A percentile compares a stretch with the other conserved stretches of the same genome.
Evolutionary conservation across 805 yeast species (phyloP).

Genomic region (Grigorovia yakushimaensis): DNA sequence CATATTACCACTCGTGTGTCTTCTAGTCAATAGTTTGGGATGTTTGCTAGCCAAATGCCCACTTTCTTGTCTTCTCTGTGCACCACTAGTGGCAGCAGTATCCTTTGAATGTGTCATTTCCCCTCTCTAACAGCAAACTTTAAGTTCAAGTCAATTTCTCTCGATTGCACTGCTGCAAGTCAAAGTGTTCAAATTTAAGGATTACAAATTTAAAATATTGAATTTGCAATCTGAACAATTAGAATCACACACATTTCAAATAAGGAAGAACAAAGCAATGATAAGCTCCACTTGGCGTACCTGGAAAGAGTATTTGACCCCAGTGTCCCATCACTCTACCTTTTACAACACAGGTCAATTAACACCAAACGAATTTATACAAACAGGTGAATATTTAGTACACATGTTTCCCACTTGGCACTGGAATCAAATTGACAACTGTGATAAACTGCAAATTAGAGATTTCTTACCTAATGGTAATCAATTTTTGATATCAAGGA

Average conservation of each 20-base stretch:
- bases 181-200: no score
- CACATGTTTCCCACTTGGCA: conserved; percentile 95
- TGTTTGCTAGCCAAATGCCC: no score
- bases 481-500: conserved; percentile 79
- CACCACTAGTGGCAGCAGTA: neutral
- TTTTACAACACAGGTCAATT: conserved; percentile 82
- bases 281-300: conserved; percentile 72
- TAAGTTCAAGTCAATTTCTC: neutral
- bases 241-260: neutral
- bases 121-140: neutral
- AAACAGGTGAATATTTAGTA: conserved; percentile 87
- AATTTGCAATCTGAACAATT: neutral
- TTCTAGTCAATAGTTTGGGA: no score
- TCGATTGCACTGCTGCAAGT: no score
- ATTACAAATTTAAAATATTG: neutral
- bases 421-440: conserved; percentile 51
- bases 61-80: neutral
- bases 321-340: conserved; percentile 78
- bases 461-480: conserved; percentile 78
- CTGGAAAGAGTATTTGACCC: conserved; percentile 87
- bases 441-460: conserved; percentile 28
- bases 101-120: neutral
- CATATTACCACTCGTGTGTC: neutral
- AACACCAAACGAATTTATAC: conserved; percentile 90
- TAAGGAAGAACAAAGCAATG: conserved; percentile 30